These are phyloP conservation scores for Euphorbia tirucalli DNA, from an alignment of 345 rosid genomes.

Conservation along the genomic window DNA sequence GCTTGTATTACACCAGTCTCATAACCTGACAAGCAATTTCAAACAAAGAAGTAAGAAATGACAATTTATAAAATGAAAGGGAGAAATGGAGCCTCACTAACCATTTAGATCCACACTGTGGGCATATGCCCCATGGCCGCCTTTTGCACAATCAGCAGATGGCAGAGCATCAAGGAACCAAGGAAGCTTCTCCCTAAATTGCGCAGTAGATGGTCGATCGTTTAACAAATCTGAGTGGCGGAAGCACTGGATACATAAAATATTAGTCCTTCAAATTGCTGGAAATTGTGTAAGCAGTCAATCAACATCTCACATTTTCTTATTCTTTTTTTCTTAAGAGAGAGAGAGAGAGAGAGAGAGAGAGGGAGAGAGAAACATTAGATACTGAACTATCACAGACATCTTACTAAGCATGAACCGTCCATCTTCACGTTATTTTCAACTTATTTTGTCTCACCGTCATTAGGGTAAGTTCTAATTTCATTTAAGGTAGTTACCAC, in stretches of 20 bases:
- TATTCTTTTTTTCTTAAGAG: too few relatives aligned
- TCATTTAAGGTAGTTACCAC: background rate
- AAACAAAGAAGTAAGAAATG: constrained; percentile 1
- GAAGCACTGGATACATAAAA: constrained; percentile 40
- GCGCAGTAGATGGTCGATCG: constrained; percentile 50
- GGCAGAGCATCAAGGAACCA: constrained; percentile 96
- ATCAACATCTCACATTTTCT: background rate
- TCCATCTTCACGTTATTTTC: background rate
- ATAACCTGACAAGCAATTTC: constrained; percentile 19
- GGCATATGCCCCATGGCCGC: constrained; percentile 96
- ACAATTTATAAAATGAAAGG: background rate
- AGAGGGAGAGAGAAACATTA: too few relatives aligned
- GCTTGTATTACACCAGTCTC: constrained; percentile 25
- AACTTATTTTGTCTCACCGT: background rate
- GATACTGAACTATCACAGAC: background rate
- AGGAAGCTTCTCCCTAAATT: constrained; percentile 86
- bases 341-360: too few relatives aligned
- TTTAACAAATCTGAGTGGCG: constrained; percentile 49
- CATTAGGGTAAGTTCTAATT: background rate
- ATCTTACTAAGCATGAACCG: background rate
- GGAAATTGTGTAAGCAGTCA: background rate
- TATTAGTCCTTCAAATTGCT: constrained; percentile 19
- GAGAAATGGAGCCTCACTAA: constrained; percentile 23
- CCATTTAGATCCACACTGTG: constrained; percentile 87
- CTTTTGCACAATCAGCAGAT: constrained; percentile 96